Base-by-base conservation (phyloP, 108 stramenopile genomes). In the Parmales sp. region DNA sequence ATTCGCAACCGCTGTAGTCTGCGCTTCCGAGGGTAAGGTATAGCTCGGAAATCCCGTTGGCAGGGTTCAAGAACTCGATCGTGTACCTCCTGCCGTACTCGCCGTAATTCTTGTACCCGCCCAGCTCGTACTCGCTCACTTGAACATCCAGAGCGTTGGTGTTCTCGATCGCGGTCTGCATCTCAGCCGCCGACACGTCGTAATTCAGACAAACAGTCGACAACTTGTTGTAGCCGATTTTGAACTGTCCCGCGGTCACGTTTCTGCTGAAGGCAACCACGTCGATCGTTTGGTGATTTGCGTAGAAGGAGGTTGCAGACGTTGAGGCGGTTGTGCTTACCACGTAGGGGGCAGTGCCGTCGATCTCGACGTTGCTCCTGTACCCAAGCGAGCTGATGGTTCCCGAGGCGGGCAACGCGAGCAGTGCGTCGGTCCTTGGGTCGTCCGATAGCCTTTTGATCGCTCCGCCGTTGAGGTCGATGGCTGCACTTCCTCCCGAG, bases 361-460 rank as follows among this genome's bases (percentile, higher is more conserved):
- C 54, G 5, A 60, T 34, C 16, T 34, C 28, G 16, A 60, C 36
- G 31, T 60, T 20, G 31, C 36, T 60, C 54, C 36, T 34, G 54
- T 60, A 60, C 31, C 54, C 54, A 3, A 60, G 31, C 4, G 54
- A 60, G 13, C 36, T 60, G 4, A 34, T 28, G 16, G 29, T 28
- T 11, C 54, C 54, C 0, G 54, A 19, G 26, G 36, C 31, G 3
- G 54, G 54, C 31, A 60, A 34, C 29, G 54, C 18, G 31, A 60
- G 54, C 6, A 34, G 16, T 13, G 54, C 54, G 54, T 60, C 54
- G 13, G 54, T 60, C n/a, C 31, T 60, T 18, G 54, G 54, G 54
- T 60, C 36, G n/a, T 60, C 31, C 29, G 54, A 60, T 28, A 34
- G 13, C n/a, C 13, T 11, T 20, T 34, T 60, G 31, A 60, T 60